Evolutionary conservation across 1,139 yeast genomes (phyloP).

Genomic region (Pichia sp.): DNA sequence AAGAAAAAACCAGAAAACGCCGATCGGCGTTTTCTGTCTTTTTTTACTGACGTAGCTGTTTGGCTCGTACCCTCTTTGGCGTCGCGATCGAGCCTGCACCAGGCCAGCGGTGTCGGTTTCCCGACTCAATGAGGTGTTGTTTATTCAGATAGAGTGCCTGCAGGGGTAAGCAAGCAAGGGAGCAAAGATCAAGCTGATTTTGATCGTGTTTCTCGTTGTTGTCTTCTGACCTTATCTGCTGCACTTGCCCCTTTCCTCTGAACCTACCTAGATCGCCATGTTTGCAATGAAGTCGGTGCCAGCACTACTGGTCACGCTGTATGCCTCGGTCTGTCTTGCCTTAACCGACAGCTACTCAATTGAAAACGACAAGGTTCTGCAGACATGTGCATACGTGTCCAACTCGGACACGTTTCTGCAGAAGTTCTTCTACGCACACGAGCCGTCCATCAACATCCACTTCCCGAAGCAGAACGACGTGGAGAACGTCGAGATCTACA

Average conservation of each 20-base stretch:
- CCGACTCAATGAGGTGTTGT: neutral
- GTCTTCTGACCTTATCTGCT: too few species aligned
- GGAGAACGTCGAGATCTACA: constrained; percentile 18
- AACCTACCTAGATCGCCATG: neutral
- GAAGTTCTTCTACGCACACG: constrained; percentile 5
- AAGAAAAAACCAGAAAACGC: neutral
- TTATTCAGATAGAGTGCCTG: too few species aligned
- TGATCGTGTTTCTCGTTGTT: too few species aligned
- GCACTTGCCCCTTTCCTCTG: neutral
- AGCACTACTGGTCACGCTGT: neutral
- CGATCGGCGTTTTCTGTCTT: neutral
- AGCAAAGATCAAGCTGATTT: too few species aligned
- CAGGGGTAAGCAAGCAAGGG: too few species aligned
- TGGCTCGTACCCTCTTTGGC: neutral
- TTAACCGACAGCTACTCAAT: constrained; percentile 24
- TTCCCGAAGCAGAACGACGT: constrained; percentile 14
- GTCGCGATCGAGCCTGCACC: neutral
- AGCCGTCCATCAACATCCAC: constrained; percentile 14
- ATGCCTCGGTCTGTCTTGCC: constrained; percentile 11
- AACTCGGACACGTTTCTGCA: constrained; percentile 20
- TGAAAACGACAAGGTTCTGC: constrained; percentile 22
- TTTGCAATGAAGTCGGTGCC: neutral
- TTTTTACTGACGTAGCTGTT: neutral
- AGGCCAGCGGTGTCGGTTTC: neutral
- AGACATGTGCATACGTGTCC: constrained; percentile 31